Percentiles rank a stretch among this genome's conserved stretches.
phyloP scores from a whole-genome alignment of 768 basidiomycete species.

The Lactarius indigo region DNA sequence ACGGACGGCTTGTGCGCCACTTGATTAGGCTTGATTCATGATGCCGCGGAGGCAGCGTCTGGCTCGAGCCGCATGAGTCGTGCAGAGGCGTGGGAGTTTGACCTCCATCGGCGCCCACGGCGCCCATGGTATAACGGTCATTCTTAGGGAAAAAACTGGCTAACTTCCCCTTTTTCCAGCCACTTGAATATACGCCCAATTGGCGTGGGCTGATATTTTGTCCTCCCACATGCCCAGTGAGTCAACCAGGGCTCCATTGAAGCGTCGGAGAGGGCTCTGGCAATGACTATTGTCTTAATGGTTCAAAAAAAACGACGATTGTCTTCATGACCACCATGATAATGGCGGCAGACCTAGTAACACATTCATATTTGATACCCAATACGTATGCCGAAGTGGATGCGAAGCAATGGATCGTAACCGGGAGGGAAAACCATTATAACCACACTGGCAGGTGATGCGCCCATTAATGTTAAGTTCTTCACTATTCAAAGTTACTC shows the following conservation, averaged over 20 bases:
- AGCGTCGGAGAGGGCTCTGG: neutral
- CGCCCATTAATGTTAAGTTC: neutral
- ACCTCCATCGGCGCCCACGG: neutral
- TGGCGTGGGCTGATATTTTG: neutral
- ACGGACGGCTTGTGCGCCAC: neutral
- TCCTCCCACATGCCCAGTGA: neutral
- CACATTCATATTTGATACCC: neutral
- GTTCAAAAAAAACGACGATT: no score
- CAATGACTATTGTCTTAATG: no score
- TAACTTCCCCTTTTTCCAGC: neutral
- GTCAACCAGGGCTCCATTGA: neutral
- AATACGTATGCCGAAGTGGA: no score
- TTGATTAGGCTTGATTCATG: neutral
- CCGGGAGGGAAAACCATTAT: neutral
- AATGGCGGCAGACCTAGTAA: neutral
- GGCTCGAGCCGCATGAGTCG: neutral
- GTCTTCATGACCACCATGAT: neutral
- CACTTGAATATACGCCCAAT: neutral
- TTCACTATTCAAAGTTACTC: neutral
- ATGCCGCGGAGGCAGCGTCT: neutral
- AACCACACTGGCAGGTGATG: neutral
- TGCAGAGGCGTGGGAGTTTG: neutral
- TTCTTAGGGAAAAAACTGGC: neutral
- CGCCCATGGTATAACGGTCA: neutral
- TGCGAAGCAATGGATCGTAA: neutral